These are phyloP conservation scores for Aspergillus aculeatinus DNA, from an alignment of 2,329 filamentous ascomycete species.

Conservation along the genomic window DNA sequence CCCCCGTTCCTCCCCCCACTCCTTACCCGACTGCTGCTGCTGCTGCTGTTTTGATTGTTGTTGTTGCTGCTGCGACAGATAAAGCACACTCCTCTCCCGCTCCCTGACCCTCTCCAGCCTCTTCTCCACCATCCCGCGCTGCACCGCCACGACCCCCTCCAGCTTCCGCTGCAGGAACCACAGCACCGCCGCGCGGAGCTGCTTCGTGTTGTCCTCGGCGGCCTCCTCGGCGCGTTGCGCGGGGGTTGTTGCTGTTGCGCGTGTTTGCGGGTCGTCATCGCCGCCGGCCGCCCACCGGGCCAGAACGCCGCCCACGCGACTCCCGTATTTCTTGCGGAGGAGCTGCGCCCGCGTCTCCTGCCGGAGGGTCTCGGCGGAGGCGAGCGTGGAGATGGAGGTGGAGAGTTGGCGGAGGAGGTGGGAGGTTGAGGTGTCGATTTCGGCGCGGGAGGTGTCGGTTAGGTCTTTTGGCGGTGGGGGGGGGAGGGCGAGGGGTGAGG, in stretches of 20 bases:
- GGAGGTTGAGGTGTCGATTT: constrained; percentile 85
- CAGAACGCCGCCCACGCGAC: constrained; percentile 30
- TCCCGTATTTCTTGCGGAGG: constrained; percentile 68
- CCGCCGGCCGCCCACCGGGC: constrained; percentile 60
- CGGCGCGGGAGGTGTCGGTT: constrained; percentile 77
- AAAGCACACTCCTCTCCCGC: constrained; percentile 81
- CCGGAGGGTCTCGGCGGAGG: constrained; percentile 78
- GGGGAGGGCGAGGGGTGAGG: constrained; percentile 21
- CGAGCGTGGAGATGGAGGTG: constrained; percentile 72
- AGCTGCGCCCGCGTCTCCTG: constrained; percentile 71
- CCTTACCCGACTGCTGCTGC: constrained; percentile 3
- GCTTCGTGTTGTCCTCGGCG: constrained; percentile 62
- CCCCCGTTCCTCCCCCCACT: constrained; percentile 11
- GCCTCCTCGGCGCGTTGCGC: constrained; percentile 75
- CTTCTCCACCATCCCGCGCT: constrained; percentile 91
- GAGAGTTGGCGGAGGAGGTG: constrained; percentile 82
- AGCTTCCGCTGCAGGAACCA: constrained; percentile 76
- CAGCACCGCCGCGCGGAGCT: constrained; percentile 77
- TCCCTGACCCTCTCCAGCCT: constrained; percentile 80
- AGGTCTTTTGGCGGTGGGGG: constrained; percentile 53
- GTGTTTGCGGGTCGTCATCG: constrained; percentile 42
- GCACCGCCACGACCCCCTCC: constrained; percentile 72
- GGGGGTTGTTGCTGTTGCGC: constrained; percentile 50
- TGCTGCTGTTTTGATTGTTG: neutral
- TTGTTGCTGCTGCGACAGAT: constrained; percentile 32